Base-by-base conservation (phyloP, 495 filamentous ascomycete species). In the Podospora didyma region DNA sequence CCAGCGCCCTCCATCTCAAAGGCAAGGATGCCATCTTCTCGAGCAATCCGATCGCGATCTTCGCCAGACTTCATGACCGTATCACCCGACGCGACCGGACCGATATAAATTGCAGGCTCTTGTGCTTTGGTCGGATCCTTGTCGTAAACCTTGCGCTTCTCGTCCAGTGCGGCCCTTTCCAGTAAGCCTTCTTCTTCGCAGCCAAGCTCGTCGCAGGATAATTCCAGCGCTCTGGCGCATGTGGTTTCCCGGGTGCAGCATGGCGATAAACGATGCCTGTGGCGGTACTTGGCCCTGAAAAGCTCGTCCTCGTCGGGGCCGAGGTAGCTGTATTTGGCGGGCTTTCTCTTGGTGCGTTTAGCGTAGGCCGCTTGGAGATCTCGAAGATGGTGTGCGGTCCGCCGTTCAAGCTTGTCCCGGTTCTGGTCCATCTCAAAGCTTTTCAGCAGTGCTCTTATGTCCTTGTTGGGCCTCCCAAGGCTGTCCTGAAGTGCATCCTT, bases 1-100 rank as follows among this genome's bases (percentile, higher is more conserved):
- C 34, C 34, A 7, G 34, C 34, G 34, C 7, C 73, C 54, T 75
- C 73, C 71, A 75, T 76, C 57, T 76, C 73, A 37, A 76, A 74
- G 20, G 60, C 69, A 45, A 75, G 67, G 6, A 75, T 52, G 16
- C 63, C 26, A 1, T 26, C 7, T 16, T 55, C 10, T 1, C 17
- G 19, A 9, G 64, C 59, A 14, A 65, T 31, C 17, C 42, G 24
- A 26, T 69, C 68, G 7, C 67, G 64, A 31, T 60, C 23, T 10
- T 46, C 14, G 1, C 61, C 64, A 11, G 60, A 63, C 53, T 61
- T 65, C 51, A 70, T 66, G 7, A 66, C 61, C 16, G 34, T 52
- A 28, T 69, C 67, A 16, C 67, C 62, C 19, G 62, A 69, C 24
- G 56, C 59, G 1, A 69, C 54, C 2, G 42, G 22, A 2, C 66